phyloP scores from a whole-genome alignment of 495 filamentous ascomycete genomes.

The Annulohypoxylon maeteangense region DNA sequence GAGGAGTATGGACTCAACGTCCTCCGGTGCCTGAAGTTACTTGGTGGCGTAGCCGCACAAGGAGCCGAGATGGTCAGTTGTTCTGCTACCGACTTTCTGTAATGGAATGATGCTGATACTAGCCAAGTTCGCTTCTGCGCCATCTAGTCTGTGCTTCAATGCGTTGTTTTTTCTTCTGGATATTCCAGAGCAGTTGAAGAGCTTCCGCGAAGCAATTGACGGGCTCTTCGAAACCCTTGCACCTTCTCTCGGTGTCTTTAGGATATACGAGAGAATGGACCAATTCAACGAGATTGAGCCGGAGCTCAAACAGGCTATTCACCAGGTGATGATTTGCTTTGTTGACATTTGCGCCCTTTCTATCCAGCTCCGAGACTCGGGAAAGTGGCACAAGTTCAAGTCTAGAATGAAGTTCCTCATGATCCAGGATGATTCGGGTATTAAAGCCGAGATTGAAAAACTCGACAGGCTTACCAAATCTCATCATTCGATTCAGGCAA shows the following conservation, averaged over 20 bases:
- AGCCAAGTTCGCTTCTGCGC: conserved; percentile 2
- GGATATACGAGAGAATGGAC: conserved; percentile 46
- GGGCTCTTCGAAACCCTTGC: conserved; percentile 42
- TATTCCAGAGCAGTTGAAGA: conserved; percentile 39
- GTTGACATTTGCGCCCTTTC: conserved; percentile 43
- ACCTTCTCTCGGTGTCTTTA: conserved; percentile 40
- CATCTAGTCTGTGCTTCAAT: conserved; percentile 44
- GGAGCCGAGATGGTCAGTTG: conserved; percentile 37
- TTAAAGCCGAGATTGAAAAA: conserved; percentile 1
- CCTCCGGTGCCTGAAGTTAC: conserved; percentile 39
- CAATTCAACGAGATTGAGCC: conserved; percentile 34
- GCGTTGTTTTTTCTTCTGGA: conserved; percentile 43
- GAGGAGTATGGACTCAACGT: conserved; percentile 28
- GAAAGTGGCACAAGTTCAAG: conserved; percentile 39
- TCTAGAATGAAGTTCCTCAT: conserved; percentile 31
- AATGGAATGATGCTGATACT: conserved; percentile 9
- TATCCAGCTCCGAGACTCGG: conserved; percentile 36
- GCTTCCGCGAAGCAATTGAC: conserved; percentile 41
- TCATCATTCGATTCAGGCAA: conserved; percentile 3
- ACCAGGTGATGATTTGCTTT: conserved; percentile 44
- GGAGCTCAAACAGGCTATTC: conserved; percentile 31
- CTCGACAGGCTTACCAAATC: not conserved
- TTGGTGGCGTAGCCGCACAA: conserved; percentile 40
- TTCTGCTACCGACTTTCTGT: not conserved
- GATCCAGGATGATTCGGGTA: not conserved